Base-by-base conservation (phyloP, 768 basidiomycete species). In the Agrocybe pediades region DNA sequence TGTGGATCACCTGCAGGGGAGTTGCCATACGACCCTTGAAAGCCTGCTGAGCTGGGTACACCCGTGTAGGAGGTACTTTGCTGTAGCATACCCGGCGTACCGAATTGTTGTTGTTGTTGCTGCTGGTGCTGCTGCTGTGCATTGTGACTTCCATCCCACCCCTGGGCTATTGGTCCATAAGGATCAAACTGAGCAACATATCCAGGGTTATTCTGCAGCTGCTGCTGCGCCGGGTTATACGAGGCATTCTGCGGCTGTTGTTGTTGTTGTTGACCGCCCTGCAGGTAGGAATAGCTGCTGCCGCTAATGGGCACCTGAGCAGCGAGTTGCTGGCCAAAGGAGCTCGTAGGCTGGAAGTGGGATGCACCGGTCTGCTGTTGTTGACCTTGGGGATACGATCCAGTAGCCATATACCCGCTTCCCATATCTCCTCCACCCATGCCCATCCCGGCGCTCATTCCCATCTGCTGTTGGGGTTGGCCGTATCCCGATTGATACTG, bases 301-400 rank as follows among this genome's bases (percentile, higher is more conserved):
- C 74, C 75, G 42, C 65, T 73, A 13, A 75, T 61, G 41, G 66
- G 65, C 13, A 73, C 68, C 9, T 66, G 64, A 9, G 74, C 67
- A 6, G 66, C 64, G 57, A 81, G 70, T 64, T 83, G 83, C 57
- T 85, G 86, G 9, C 83, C 79, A 59, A 84, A 87, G 6, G 78
- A 67, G 61, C 77, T 79, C 5, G 80, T 69, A 0, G 81, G 81
- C 58, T 84, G 85, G 68, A 74, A 75, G 5, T 58, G 54, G 6
- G 58, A 47, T 21, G 25, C 29, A 3, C 47, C 41, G 20, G 43
- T 36, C 46, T 59, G 30, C 44, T 55, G 51, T 58, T 60, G 46
- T 41, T 57, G 55, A 25, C 44, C 21, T 41, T 54, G 54, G 51
- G 23, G 40, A 36, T 36, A 36, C 33, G 3, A 13, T 19, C 17